A percentile compares a stretch with the other conserved stretches of the same genome.
phyloP scores from a whole-genome alignment of 192 early-diverging fungal species.

The Linnemannia exigua region DNA sequence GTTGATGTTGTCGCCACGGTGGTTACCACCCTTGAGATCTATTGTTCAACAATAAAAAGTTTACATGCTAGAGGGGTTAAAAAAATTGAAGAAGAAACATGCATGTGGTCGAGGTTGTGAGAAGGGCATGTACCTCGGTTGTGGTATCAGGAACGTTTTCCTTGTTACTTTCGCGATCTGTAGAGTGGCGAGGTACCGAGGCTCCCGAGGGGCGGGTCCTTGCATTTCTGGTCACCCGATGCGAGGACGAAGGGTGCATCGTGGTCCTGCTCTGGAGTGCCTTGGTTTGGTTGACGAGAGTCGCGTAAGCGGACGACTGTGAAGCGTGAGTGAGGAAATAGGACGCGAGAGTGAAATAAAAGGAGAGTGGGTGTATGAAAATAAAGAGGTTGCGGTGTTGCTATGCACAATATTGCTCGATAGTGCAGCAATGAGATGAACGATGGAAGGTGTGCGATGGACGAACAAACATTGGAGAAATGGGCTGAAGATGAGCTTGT shows the following conservation, averaged over 20 bases:
- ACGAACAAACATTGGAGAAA: not conserved
- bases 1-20: not conserved
- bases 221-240: not conserved
- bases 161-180: not conserved
- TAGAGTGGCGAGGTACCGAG: not conserved
- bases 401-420: too few species aligned
- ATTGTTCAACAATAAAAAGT: not conserved
- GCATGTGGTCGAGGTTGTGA: too few species aligned
- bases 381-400: too few species aligned
- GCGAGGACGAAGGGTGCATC: not conserved
- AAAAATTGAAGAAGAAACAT: not conserved
- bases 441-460: not conserved
- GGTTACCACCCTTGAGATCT: not conserved
- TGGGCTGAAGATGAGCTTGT: too few species aligned
- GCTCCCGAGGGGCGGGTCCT: not conserved
- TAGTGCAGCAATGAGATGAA: not conserved
- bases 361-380: too few species aligned
- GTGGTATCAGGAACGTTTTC: conserved; percentile 7
- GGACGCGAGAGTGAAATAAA: not conserved
- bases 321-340: not conserved
- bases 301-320: too few species aligned
- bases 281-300: not conserved
- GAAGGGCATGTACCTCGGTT: not conserved
- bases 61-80: too few species aligned
- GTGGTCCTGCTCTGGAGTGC: not conserved